phyloP scores from a whole-genome alignment of 2,329 filamentous ascomycete genomes.

The Botrytis cinerea region DNA sequence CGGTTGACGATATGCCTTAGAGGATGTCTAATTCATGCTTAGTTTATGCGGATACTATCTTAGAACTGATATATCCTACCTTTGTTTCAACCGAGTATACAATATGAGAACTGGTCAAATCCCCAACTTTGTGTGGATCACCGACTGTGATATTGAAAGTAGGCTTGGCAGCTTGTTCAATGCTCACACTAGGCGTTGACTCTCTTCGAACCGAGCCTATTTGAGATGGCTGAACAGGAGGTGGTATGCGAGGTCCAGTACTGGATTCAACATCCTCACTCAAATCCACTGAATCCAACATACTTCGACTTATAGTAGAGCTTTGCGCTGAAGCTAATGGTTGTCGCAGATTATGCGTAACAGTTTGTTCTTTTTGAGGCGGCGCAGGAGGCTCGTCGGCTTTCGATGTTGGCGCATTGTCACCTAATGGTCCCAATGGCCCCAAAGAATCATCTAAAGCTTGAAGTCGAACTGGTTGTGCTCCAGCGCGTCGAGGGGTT shows the following conservation, averaged over 20 bases:
- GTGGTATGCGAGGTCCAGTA: conserved; percentile 63
- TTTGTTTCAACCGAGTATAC: conserved; percentile 95
- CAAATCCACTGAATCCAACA: conserved; percentile 68
- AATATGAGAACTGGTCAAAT: conserved; percentile 94
- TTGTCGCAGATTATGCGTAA: conserved; percentile 56
- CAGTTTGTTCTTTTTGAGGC: conserved; percentile 66
- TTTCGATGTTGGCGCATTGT: conserved; percentile 44
- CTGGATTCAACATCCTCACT: conserved; percentile 61
- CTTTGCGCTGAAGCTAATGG: conserved; percentile 48
- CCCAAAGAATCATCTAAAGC: conserved; percentile 74
- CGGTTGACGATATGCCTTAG: conserved; percentile 89
- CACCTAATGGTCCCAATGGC: conserved; percentile 69
- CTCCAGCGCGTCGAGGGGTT: conserved; percentile 61
- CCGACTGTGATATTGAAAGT: conserved; percentile 88
- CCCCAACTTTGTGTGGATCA: conserved; percentile 96
- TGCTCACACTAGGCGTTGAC: conserved; percentile 76
- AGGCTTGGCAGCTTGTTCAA: conserved; percentile 92
- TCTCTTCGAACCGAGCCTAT: conserved; percentile 54
- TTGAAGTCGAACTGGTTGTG: conserved; percentile 76
- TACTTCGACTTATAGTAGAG: conserved; percentile 48
- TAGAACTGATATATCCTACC: conserved; percentile 51
- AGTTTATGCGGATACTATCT: conserved; percentile 24
- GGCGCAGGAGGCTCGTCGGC: conserved; percentile 65
- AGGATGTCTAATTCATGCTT: conserved; percentile 68
- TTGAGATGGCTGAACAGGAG: conserved; percentile 60